Evolutionary conservation across 176 grass and related monocot genomes (phyloP).

Genomic region (Urochloa ruziziensis): DNA sequence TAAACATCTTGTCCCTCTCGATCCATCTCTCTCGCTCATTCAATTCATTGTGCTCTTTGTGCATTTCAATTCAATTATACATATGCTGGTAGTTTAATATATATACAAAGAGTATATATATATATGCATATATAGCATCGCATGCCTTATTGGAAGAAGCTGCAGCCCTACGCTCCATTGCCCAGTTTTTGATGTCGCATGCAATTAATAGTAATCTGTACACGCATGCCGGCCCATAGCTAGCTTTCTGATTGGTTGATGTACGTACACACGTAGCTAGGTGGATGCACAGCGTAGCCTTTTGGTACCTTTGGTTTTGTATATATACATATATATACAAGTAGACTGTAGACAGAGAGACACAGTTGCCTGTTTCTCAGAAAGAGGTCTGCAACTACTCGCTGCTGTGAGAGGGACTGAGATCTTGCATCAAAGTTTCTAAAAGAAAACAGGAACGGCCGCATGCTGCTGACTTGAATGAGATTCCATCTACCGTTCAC

Average conservation of each 20-base stretch:
- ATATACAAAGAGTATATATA: neutral
- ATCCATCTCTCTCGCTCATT: slow-evolving; percentile 32
- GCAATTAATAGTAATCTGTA: slow-evolving; percentile 27
- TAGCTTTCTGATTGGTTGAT: neutral
- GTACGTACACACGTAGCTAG: neutral
- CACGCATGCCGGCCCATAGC: neutral
- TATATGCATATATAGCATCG: neutral
- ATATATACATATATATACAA: neutral
- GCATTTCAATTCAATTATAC: neutral
- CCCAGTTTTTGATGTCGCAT: neutral
- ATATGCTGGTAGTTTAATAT: neutral
- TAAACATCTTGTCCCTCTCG: slow-evolving; percentile 62
- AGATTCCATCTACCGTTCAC: neutral
- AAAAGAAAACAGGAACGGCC: slow-evolving; percentile 11
- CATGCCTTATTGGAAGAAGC: slow-evolving; percentile 23
- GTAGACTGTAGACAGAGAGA: neutral
- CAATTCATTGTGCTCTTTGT: slow-evolving; percentile 1
- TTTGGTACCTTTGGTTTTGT: slow-evolving; percentile 22
- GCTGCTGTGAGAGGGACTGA: neutral
- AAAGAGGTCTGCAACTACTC: neutral
- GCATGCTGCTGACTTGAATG: slow-evolving; percentile 27
- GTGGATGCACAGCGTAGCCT: neutral
- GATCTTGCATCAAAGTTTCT: slow-evolving; percentile 23
- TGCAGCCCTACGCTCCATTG: neutral
- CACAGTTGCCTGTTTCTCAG: neutral